Conservation (phyloP, 106 monocot species). For the Phalaenopsis aphrodite region DNA sequence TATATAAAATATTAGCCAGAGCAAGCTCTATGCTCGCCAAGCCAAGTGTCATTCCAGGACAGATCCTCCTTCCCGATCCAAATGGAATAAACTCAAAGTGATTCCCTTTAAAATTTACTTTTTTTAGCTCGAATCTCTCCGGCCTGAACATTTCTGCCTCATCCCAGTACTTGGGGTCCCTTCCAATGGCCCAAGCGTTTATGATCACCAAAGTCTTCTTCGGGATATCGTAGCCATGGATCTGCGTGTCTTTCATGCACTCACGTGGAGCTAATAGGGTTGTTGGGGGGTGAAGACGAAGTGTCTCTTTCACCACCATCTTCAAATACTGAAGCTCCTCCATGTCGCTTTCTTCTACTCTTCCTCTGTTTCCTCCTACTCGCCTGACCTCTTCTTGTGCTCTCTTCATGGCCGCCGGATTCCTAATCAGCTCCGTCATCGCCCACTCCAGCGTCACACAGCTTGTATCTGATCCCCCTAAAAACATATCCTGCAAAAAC, state of each 20-base stretch:
- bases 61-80: constrained; percentile 10
- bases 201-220: background rate
- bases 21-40: constrained; percentile 1
- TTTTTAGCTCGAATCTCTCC: constrained; percentile 3
- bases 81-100: constrained; percentile 14
- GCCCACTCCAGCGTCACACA: constrained; percentile 8
- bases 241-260: constrained; percentile 1
- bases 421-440: constrained; percentile 18
- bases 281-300: constrained; percentile 9
- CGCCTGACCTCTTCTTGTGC: constrained; percentile 12
- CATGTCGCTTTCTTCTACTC: constrained; percentile 11
- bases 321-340: constrained; percentile 6
- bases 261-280: constrained; percentile 9
- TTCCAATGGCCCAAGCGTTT: constrained; percentile 7
- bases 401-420: constrained; percentile 5
- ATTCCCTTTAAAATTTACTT: constrained; percentile 1
- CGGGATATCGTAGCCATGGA: constrained; percentile 9
- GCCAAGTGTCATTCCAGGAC: constrained; percentile 6
- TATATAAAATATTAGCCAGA: constrained; percentile 7
- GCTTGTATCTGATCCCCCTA: constrained; percentile 8
- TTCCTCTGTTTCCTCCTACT: constrained; percentile 6
- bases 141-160: constrained; percentile 1
- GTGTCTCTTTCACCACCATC: constrained; percentile 2
- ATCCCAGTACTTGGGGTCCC: constrained; percentile 7
- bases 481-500: constrained; percentile 7